Percentiles rank a stretch among this genome's conserved stretches.
Evolutionary conservation across 2,329 filamentous ascomycete species (phyloP).

Genomic region (Epichloe scottii): DNA sequence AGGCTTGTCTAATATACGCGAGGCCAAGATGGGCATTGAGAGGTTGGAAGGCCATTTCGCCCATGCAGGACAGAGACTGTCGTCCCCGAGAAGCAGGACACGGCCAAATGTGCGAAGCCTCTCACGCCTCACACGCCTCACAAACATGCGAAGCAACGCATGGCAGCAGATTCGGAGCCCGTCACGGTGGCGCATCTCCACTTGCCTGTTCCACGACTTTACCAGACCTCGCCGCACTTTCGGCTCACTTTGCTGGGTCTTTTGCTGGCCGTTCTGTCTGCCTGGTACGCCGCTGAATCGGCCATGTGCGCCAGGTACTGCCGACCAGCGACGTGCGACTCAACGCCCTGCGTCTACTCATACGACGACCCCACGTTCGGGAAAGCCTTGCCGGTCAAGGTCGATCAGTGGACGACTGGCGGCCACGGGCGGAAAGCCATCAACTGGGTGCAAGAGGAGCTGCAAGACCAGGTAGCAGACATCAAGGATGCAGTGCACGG

Average conservation of each 20-base stretch:
- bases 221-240: slow-evolving; percentile 29
- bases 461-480: slow-evolving; percentile 36
- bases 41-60: slow-evolving; percentile 40
- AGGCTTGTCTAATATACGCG: slow-evolving; percentile 38
- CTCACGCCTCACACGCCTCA: background rate
- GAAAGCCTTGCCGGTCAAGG: slow-evolving; percentile 46
- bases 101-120: background rate
- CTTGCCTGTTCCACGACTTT: slow-evolving; percentile 35
- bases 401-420: slow-evolving; percentile 48
- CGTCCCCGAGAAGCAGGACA: background rate
- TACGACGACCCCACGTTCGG: slow-evolving; percentile 48
- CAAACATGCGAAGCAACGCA: slow-evolving; percentile 6
- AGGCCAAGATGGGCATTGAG: slow-evolving; percentile 45
- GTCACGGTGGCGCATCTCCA: slow-evolving; percentile 23
- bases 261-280: slow-evolving; percentile 26
- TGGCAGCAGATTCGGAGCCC: slow-evolving; percentile 4
- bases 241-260: slow-evolving; percentile 37
- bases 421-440: slow-evolving; percentile 32
- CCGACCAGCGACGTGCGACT: slow-evolving; percentile 37
- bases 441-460: slow-evolving; percentile 27
- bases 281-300: slow-evolving; percentile 45
- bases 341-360: slow-evolving; percentile 39
- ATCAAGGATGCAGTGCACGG: slow-evolving; percentile 32
- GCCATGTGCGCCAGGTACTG: slow-evolving; percentile 42
- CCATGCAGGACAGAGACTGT: slow-evolving; percentile 20